Evolutionary conservation across 2,329 filamentous ascomycete species (phyloP).

Genomic region (Neopestalotiopsis sp.): DNA sequence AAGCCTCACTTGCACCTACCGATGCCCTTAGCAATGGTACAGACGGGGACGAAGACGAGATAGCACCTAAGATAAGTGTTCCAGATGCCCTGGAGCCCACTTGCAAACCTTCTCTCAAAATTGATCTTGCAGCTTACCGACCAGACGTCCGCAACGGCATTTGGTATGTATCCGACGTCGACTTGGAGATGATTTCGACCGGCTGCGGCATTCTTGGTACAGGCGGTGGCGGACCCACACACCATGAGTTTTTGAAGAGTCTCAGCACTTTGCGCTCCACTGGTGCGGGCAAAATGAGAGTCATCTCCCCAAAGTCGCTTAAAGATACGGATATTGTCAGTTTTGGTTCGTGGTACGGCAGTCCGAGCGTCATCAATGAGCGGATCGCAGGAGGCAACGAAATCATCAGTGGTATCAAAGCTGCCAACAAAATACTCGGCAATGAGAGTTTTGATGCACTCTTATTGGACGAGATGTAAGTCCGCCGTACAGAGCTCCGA

Average conservation of each 20-base stretch:
- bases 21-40: too few species aligned
- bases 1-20: too few species aligned
- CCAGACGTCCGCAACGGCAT: slow-evolving; percentile 7
- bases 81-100: not conserved
- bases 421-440: slow-evolving; percentile 11
- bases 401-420: slow-evolving; percentile 1
- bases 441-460: not conserved
- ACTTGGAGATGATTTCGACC: slow-evolving; percentile 10
- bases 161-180: slow-evolving; percentile 12
- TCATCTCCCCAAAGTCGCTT: not conserved
- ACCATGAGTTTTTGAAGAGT: slow-evolving; percentile 9
- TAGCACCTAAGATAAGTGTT: not conserved
- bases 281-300: not conserved
- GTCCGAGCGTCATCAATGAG: slow-evolving; percentile 15
- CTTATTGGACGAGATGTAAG: slow-evolving; percentile 5
- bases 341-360: slow-evolving; percentile 13
- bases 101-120: not conserved
- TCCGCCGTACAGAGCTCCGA: not conserved
- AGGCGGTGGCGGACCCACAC: slow-evolving; percentile 6
- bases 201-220: slow-evolving; percentile 13
- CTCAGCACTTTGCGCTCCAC: not conserved
- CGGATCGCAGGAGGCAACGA: slow-evolving; percentile 5
- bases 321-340: slow-evolving; percentile 2
- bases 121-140: not conserved
- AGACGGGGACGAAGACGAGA: too few species aligned